Percentiles rank a stretch among this genome's conserved stretches.
phyloP scores from a whole-genome alignment of 2,329 filamentous ascomycete genomes.

The Cladosporium sp. region DNA sequence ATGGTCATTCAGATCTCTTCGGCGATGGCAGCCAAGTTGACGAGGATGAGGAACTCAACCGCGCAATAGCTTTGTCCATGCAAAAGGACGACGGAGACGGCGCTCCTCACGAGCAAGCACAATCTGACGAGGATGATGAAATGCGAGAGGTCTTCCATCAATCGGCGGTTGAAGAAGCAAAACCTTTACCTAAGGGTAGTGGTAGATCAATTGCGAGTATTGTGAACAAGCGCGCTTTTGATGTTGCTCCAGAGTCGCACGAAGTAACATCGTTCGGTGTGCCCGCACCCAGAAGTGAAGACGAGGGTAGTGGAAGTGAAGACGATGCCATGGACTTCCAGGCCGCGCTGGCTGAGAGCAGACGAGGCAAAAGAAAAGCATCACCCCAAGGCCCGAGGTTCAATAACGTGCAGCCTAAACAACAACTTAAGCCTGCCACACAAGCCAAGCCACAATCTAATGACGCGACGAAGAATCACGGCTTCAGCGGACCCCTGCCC shows the following conservation, averaged over 20 bases:
- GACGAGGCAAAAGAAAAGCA: constrained; percentile 37
- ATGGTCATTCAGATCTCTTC: constrained; percentile 49
- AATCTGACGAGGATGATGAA: constrained; percentile 32
- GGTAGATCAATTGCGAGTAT: constrained; percentile 63
- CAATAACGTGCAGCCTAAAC: constrained; percentile 19
- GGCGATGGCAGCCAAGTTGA: constrained; percentile 53
- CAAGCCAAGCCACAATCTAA: constrained; percentile 14
- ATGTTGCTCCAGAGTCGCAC: constrained; percentile 46
- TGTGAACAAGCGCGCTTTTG: constrained; percentile 68
- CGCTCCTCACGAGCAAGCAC: constrained; percentile 11
- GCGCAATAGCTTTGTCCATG: constrained; percentile 81
- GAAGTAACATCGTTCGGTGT: constrained; percentile 32
- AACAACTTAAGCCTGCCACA: constrained; percentile 26
- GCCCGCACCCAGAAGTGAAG: constrained; percentile 25
- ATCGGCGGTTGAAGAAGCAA: constrained; percentile 37
- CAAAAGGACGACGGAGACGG: constrained; percentile 51
- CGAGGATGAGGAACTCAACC: constrained; percentile 71
- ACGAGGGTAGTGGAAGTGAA: constrained; percentile 46
- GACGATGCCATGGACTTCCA: constrained; percentile 76
- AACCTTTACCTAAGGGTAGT: constrained; percentile 41
- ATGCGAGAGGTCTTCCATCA: constrained; percentile 45
- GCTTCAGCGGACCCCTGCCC: constrained; percentile 74
- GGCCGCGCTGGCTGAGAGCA: constrained; percentile 67
- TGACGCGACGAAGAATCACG: constrained; percentile 46
- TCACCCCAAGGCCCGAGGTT: constrained; percentile 14